Evolutionary conservation across 1,139 yeast genomes (phyloP).

Genomic region (Lodderomyces margitis): DNA sequence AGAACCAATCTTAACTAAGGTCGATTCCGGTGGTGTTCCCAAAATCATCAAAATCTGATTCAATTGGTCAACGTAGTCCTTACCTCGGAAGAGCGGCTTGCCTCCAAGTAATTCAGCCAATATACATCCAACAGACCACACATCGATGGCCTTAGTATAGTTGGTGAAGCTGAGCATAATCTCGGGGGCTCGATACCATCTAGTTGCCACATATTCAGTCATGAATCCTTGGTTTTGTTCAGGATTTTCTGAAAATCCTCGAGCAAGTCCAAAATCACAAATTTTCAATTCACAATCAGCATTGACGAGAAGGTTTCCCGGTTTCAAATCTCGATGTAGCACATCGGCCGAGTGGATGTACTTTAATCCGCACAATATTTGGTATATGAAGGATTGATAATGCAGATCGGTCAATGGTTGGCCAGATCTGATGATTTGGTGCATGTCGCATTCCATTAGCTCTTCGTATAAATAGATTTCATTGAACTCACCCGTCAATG

Average conservation of each 20-base stretch:
- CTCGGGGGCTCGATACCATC: constrained; percentile 99
- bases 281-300: constrained; percentile 96
- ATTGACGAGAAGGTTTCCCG: constrained; percentile 87
- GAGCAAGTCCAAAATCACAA: constrained; percentile 94
- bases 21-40: constrained; percentile 89
- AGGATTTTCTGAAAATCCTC: constrained; percentile 87
- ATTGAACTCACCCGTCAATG: constrained; percentile 66
- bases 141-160: constrained; percentile 92
- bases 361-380: constrained; percentile 87
- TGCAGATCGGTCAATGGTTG: constrained; percentile 95
- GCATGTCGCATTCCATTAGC: constrained; percentile 97
- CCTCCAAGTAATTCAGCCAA: constrained; percentile 92
- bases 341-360: constrained; percentile 92
- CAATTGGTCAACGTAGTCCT: constrained; percentile 92
- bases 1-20: constrained; percentile 81
- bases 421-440: constrained; percentile 89
- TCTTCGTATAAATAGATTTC: constrained; percentile 93
- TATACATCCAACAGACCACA: constrained; percentile 98
- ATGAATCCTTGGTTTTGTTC: constrained; percentile 86
- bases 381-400: constrained; percentile 89
- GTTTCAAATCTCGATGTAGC: constrained; percentile 89
- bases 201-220: constrained; percentile 96
- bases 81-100: constrained; percentile 88
- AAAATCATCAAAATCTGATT: constrained; percentile 80
- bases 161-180: constrained; percentile 91